Evolutionary conservation across 768 basidiomycete genomes (phyloP).

Genomic region (Lentinula guzmanii): DNA sequence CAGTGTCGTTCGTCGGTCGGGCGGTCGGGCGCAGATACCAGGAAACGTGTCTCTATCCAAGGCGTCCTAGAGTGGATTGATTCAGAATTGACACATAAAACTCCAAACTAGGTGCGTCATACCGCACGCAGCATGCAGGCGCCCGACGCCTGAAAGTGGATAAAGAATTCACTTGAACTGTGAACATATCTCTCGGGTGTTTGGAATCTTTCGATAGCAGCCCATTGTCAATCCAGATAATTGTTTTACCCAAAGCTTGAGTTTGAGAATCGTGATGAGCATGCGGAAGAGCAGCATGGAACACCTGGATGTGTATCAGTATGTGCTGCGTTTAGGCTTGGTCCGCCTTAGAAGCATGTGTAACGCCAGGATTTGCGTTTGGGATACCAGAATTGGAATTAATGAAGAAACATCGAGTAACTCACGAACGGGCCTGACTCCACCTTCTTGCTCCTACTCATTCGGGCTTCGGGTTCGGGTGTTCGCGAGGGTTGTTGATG

Average conservation of each 20-base stretch:
- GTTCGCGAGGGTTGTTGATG: neutral
- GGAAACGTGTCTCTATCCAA: no score
- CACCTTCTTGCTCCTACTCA: neutral
- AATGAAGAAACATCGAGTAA: neutral
- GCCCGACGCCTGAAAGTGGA: neutral
- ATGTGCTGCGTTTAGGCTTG: neutral
- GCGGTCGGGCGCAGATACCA: neutral
- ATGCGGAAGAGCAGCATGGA: neutral
- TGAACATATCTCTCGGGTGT: neutral
- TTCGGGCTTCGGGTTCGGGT: neutral
- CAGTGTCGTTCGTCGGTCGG: neutral
- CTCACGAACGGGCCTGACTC: neutral
- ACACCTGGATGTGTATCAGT: neutral
- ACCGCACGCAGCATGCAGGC: neutral
- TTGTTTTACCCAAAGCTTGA: neutral
- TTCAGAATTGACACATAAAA: neutral
- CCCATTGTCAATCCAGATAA: neutral
- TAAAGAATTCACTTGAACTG: neutral
- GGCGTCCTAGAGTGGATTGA: neutral
- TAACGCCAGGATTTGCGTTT: neutral
- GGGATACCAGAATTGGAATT: neutral
- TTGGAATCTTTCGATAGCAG: neutral
- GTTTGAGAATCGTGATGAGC: neutral
- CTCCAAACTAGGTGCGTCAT: neutral
- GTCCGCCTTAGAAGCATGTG: neutral